phyloP scores from a whole-genome alignment of 306 rosid species.

The Corylus avellana region DNA sequence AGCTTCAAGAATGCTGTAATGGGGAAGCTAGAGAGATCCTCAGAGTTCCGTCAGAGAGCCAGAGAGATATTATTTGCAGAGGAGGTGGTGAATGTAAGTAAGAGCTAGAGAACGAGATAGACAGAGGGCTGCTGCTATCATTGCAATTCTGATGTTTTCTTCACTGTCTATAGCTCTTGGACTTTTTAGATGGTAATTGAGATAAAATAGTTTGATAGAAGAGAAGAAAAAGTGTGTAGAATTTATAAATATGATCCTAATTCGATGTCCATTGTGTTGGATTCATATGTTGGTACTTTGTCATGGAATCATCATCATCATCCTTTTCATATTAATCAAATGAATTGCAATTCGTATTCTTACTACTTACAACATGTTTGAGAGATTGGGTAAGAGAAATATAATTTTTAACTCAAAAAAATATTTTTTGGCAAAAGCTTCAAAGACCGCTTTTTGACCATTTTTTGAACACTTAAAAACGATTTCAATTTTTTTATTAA shows the following conservation, averaged over 20 bases:
- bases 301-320: not conserved
- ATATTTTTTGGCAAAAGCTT: too few species aligned
- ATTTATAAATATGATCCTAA: constrained; percentile 6
- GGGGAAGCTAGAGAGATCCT: constrained; percentile 62
- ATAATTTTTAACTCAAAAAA: too few species aligned
- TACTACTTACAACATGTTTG: too few species aligned
- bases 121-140: not conserved
- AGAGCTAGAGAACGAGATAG: not conserved
- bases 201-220: not conserved
- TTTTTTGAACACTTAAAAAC: too few species aligned
- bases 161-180: not conserved
- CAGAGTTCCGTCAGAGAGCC: constrained; percentile 41
- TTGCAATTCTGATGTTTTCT: not conserved
- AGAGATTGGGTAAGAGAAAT: too few species aligned
- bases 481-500: too few species aligned
- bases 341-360: not conserved
- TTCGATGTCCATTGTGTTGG: not conserved
- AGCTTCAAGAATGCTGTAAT: constrained; percentile 79
- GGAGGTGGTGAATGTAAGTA: constrained; percentile 32
- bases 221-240: constrained; percentile 13
- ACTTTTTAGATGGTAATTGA: not conserved
- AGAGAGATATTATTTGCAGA: constrained; percentile 36
- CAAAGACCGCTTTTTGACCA: too few species aligned
- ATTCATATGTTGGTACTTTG: constrained; percentile 1
- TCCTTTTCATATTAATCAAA: not conserved